phyloP scores from a whole-genome alignment of 805 yeast genomes.

The Yamadazyma olivae region DNA sequence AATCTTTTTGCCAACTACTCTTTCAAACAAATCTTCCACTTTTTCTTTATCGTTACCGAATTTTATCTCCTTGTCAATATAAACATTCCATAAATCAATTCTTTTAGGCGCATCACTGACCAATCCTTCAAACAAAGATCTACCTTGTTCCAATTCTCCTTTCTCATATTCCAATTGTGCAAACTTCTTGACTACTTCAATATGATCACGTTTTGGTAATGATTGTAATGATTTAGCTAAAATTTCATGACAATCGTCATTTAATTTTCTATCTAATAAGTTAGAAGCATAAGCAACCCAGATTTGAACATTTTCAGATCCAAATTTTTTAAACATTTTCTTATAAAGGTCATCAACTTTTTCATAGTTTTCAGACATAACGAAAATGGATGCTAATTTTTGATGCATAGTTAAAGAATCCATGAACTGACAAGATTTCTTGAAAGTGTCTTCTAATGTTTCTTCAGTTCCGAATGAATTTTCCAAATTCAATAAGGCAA shows the following conservation, averaged over 20 bases:
- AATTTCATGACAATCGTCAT: constrained; percentile 66
- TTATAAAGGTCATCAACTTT: constrained; percentile 70
- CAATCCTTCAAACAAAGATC: constrained; percentile 91
- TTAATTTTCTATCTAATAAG: constrained; percentile 55
- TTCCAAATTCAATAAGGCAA: constrained; percentile 90
- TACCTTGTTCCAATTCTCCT: constrained; percentile 93
- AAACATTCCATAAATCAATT: constrained; percentile 92
- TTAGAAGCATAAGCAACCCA: constrained; percentile 85
- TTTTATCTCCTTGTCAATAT: constrained; percentile 90
- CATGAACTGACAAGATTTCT: constrained; percentile 86
- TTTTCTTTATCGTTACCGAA: constrained; percentile 54
- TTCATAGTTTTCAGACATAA: constrained; percentile 65
- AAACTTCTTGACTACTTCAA: constrained; percentile 81
- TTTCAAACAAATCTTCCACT: constrained; percentile 78
- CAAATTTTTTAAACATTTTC: constrained; percentile 71
- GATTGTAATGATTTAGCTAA: constrained; percentile 70
- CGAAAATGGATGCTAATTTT: constrained; percentile 72
- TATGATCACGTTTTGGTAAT: constrained; percentile 68
- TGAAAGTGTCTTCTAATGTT: constrained; percentile 74
- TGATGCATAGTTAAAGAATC: constrained; percentile 81
- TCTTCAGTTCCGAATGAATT: constrained; percentile 89
- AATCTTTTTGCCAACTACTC: constrained; percentile 66
- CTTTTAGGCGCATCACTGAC: constrained; percentile 87
- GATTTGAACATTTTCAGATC: constrained; percentile 56
- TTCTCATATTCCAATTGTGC: constrained; percentile 82